Evolutionary conservation across 345 rosid genomes (phyloP), one percentile per base, ranked within the genome.

Genomic region (Nephelium lappaceum): DNA sequence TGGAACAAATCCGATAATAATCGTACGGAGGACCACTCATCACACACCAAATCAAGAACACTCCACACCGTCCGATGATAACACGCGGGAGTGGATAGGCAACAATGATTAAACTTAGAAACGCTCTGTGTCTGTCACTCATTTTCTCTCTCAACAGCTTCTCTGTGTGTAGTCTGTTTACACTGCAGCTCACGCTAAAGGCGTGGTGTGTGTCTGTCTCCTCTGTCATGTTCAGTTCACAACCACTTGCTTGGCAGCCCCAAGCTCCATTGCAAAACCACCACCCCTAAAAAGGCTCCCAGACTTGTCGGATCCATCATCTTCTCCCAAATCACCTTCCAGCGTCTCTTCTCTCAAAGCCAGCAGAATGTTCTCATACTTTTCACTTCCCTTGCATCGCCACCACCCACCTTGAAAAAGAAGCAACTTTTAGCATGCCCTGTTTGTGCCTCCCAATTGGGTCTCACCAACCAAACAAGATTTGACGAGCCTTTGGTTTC

Each of bases 141-240:
- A 12, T 76, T 73, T 31, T 69, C 80, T 79, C 82, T 38, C 80
- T 62, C 78, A 12, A 70, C 63, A 67, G n/a, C 6, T n/a, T 53
- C 58, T 31, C 36, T 31, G 36, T 31, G 36, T 31, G 36, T 31
- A 31, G 3, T 31, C 36, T 31, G 78, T 77, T 72, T 88, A 80
- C 88, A 92, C 84, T 88, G 72, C 88, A 74, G 85, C 83, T 91
- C 97, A 94, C 97, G 97, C 95, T 86, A 91, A 83, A 80, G 90
- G 80, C 89, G 91, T 92, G 98, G 80, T 19, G 93, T 23, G 36
- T 31, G 36, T 31, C 31, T 31, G 72, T 16, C 87, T 91, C 79
- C 89, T 88, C 23, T 93, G 98, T 81, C 87, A 90, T 36, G 36
- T 31, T 31, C 36, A 31, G 36, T 31, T 4, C 36, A 88, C 97